Evolutionary conservation across 345 rosid species (phyloP), one percentile per base, ranked within the genome.

Genomic region (Tarenaya hassleriana): DNA sequence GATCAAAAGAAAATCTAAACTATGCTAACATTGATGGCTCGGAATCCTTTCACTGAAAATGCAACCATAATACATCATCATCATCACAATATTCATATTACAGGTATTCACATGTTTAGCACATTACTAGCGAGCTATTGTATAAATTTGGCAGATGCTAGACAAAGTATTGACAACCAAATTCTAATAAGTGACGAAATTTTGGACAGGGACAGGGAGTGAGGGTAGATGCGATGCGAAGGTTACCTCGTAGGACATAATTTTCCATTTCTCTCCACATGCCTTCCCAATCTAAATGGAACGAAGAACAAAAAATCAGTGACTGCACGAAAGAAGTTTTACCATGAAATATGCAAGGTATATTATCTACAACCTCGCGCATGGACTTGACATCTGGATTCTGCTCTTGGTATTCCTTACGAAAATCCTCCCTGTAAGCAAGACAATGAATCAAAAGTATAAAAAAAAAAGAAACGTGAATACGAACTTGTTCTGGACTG

Each of bases 211-310:
- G 34, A 47, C 50, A 13, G 10, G 1, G 19, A 34, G 20, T 24
- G 43, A 4, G n/a, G n/a, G n/a, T n/a, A n/a, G n/a, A n/a, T n/a
- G n/a, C n/a, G n/a, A 50, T 16, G 33, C 16, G 54, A 55, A 33
- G 11, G n/a, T 47, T 52, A 73, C 98, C 84, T 91, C 94, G 16
- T 75, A 84, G 1, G 78, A 75, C 95, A 91, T 84, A 4, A 78
- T 74, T 63, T 82, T 87, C 98, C 98, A 91, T 76, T 82, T 87
- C 71, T 79, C 96, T 60, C 98, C 96, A 68, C 96, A 82, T 56
- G 95, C 88, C 82, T 84, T 87, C 15, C 98, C 96, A 75, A 91
- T 73, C 98, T 87, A 61, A 40, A 68, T 50, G 51, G 10, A 47
- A 55, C 4, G 7, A 19, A 60, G 43, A 49, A 55, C 1, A 44